phyloP scores from a whole-genome alignment of 768 basidiomycete genomes.

The Boletus subcaerulescens region DNA sequence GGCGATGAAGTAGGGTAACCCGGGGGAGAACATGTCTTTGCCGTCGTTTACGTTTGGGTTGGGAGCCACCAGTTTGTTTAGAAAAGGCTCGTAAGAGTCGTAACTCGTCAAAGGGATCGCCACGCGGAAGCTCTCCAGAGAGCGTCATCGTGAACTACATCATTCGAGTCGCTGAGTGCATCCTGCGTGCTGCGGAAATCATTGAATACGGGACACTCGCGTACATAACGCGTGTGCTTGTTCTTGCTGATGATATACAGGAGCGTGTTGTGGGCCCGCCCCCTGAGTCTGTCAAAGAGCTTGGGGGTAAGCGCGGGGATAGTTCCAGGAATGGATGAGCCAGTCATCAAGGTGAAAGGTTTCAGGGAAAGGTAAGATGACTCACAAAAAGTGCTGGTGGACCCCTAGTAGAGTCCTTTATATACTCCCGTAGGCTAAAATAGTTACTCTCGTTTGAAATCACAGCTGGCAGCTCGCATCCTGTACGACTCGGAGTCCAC shows the following conservation, averaged over 20 bases:
- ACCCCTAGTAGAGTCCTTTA: no score
- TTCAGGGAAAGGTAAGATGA: no score
- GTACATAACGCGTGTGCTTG: slow-evolving; percentile 11
- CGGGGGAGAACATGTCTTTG: slow-evolving; percentile 22
- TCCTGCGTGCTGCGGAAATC: slow-evolving; percentile 14
- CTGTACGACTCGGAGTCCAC: no score
- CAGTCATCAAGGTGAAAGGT: not conserved
- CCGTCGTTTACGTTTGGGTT: slow-evolving; percentile 7
- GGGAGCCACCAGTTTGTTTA: slow-evolving; percentile 8
- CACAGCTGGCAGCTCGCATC: no score
- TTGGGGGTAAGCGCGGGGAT: not conserved
- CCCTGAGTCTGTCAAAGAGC: not conserved
- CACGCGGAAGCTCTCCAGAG: slow-evolving; percentile 16
- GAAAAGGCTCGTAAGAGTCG: slow-evolving; percentile 18
- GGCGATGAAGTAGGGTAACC: slow-evolving; percentile 21
- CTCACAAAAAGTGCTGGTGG: no score
- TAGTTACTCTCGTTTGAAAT: no score
- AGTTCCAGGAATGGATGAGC: not conserved
- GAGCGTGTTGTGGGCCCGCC: slow-evolving; percentile 7
- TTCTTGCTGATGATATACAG: slow-evolving; percentile 11
- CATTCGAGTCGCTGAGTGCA: not conserved
- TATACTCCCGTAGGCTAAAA: no score
- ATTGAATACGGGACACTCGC: slow-evolving; percentile 11
- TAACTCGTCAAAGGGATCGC: slow-evolving; percentile 20
- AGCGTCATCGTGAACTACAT: not conserved